Percentiles rank a stretch among this genome's conserved stretches.
Evolutionary conservation across 345 rosid genomes (phyloP).

Genomic region (Corchorus olitorius): DNA sequence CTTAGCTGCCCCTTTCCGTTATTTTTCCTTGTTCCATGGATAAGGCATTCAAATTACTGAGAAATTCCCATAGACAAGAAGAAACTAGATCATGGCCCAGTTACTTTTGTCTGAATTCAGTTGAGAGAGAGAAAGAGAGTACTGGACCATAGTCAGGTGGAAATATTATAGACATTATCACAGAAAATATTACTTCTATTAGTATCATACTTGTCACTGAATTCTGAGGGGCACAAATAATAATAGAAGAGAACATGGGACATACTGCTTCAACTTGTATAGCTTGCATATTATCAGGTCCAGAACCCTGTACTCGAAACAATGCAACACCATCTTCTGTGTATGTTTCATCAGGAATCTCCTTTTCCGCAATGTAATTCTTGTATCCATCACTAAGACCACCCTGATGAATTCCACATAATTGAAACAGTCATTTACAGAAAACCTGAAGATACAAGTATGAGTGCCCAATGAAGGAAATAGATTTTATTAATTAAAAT

Average conservation of each 20-base stretch:
- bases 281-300: conserved; percentile 99
- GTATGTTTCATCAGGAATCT: conserved; percentile 77
- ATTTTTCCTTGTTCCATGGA: not conserved
- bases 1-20: not conserved
- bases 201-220: not conserved
- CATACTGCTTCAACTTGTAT: conserved; percentile 94
- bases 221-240: not conserved
- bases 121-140: not conserved
- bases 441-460: conserved; percentile 6
- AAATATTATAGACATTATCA: not conserved
- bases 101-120: not conserved
- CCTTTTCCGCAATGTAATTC: conserved; percentile 70
- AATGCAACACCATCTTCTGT: conserved; percentile 77
- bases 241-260: conserved; percentile 21
- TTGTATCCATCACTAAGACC: conserved; percentile 89
- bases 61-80: not conserved
- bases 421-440: conserved; percentile 10
- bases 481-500: conserved; percentile 17
- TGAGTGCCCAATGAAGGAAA: conserved; percentile 1
- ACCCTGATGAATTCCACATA: conserved; percentile 57
- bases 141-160: not conserved
- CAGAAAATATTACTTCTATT: conserved; percentile 5
- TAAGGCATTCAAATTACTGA: not conserved
- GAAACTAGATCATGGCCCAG: not conserved
- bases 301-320: conserved; percentile 92